Evolutionary conservation across 2,329 filamentous ascomycete genomes (phyloP).

Genomic region (Pseudonectria buxi): DNA sequence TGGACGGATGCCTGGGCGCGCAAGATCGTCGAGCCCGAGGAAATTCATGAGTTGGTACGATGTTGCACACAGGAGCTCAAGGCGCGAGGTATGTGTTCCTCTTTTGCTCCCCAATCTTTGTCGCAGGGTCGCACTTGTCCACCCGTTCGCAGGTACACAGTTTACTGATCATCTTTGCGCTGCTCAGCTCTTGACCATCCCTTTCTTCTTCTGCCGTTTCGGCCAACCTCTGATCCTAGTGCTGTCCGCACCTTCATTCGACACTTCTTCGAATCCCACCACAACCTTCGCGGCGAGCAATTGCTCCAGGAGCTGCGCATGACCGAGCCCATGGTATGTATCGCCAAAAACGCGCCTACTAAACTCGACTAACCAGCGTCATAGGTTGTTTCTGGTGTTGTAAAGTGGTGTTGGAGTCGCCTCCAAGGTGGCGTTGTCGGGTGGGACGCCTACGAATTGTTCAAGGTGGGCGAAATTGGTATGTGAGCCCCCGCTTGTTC

Average conservation of each 20-base stretch:
- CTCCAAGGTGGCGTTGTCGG: conserved; percentile 85
- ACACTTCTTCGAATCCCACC: conserved; percentile 75
- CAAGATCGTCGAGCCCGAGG: conserved; percentile 75
- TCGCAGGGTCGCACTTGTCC: not conserved
- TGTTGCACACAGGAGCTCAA: conserved; percentile 89
- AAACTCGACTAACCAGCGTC: conserved; percentile 16
- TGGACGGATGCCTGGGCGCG: conserved; percentile 88
- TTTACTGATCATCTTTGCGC: conserved; percentile 14
- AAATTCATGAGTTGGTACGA: conserved; percentile 80
- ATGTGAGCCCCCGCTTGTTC: conserved; percentile 5
- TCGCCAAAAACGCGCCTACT: conserved; percentile 1
- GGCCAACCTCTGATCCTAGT: conserved; percentile 85
- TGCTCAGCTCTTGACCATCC: conserved; percentile 73
- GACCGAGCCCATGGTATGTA: conserved; percentile 87
- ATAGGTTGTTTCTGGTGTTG: conserved; percentile 83
- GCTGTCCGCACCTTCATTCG: conserved; percentile 87
- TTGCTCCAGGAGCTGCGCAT: conserved; percentile 83
- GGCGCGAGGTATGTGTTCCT: conserved; percentile 66
- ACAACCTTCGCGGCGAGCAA: conserved; percentile 59
- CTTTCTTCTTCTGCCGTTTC: conserved; percentile 89
- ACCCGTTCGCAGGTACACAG: conserved; percentile 1
- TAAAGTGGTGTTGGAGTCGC: conserved; percentile 98
- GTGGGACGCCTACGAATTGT: conserved; percentile 95
- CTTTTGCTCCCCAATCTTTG: conserved; percentile 1
- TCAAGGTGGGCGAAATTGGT: conserved; percentile 92